Conservation (phyloP, 2,329 filamentous ascomycete genomes). For the Aspergillus sp. region DNA sequence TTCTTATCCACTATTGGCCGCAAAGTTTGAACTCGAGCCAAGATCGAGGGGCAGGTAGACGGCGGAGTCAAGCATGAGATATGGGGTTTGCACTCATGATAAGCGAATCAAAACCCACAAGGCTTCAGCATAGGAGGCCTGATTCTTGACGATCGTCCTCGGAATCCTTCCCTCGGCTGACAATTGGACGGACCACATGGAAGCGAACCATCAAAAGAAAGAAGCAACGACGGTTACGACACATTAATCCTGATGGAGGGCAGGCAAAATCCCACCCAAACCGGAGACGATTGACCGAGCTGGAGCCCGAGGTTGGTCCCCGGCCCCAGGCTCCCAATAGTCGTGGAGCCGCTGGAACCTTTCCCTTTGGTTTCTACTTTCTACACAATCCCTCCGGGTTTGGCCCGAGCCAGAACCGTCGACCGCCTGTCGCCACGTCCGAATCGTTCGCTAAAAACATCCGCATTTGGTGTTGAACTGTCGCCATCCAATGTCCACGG, state of each 20-base stretch:
- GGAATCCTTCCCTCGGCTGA: conserved; percentile 13
- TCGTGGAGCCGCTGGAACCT: conserved; percentile 10
- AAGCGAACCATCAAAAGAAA: conserved; percentile 2
- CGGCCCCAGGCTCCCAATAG: conserved; percentile 6
- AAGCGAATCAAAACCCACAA: not conserved
- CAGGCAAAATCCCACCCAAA: not conserved
- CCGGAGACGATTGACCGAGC: conserved; percentile 8
- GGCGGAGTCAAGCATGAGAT: not conserved
- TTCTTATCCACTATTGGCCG: too few species aligned
- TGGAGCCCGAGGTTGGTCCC: conserved; percentile 14
- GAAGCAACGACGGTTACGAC: not conserved
- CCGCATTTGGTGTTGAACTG: not conserved
- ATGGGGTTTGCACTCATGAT: not conserved
- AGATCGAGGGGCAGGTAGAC: not conserved
- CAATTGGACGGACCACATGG: conserved; percentile 16
- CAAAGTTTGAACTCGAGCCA: not conserved
- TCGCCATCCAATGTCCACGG: not conserved
- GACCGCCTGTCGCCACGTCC: conserved; percentile 1
- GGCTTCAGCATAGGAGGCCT: not conserved
- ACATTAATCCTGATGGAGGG: conserved; percentile 1
- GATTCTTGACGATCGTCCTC: conserved; percentile 15
- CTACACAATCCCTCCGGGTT: not conserved
- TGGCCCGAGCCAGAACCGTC: conserved; percentile 8
- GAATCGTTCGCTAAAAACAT: conserved; percentile 2
- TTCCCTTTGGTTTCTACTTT: not conserved